Evolutionary conservation across 176 grass and related monocot genomes (phyloP).

Genomic region (Musa itinerans): DNA sequence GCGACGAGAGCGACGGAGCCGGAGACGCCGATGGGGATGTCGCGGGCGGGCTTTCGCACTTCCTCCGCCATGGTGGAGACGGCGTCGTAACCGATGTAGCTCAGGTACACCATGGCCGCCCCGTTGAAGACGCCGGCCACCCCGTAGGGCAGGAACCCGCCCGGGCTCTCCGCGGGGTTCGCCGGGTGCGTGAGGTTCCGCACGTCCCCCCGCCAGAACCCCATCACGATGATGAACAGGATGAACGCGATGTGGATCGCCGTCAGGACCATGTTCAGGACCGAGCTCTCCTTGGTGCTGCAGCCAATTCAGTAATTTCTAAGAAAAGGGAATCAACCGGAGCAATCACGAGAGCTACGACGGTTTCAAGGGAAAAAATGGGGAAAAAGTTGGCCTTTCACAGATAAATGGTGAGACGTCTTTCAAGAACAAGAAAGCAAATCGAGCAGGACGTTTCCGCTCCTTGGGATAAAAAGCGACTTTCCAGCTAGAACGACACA

Average conservation of each 20-base stretch:
- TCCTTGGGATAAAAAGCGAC: too few relatives aligned
- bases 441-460: too few relatives aligned
- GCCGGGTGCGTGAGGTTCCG: constrained; percentile 59
- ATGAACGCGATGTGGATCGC: constrained; percentile 74
- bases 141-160: constrained; percentile 74
- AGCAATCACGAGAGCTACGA: not conserved
- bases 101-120: constrained; percentile 85
- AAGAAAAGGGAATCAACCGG: too few relatives aligned
- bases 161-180: constrained; percentile 33
- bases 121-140: constrained; percentile 75
- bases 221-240: constrained; percentile 77
- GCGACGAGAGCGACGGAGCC: constrained; percentile 80
- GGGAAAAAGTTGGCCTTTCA: too few relatives aligned
- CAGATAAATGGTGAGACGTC: too few relatives aligned
- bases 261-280: constrained; percentile 78
- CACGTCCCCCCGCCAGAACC: constrained; percentile 58
- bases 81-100: constrained; percentile 98
- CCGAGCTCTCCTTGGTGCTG: constrained; percentile 96
- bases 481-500: too few relatives aligned
- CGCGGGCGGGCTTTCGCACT: constrained; percentile 48
- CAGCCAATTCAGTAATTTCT: not conserved
- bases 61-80: constrained; percentile 99
- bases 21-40: constrained; percentile 83
- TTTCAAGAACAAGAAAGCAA: too few relatives aligned
- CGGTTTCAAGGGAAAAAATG: too few relatives aligned